These are phyloP conservation scores for Ustilago curta DNA, from an alignment of 1,284 basidiomycete species.

Conservation along the genomic window DNA sequence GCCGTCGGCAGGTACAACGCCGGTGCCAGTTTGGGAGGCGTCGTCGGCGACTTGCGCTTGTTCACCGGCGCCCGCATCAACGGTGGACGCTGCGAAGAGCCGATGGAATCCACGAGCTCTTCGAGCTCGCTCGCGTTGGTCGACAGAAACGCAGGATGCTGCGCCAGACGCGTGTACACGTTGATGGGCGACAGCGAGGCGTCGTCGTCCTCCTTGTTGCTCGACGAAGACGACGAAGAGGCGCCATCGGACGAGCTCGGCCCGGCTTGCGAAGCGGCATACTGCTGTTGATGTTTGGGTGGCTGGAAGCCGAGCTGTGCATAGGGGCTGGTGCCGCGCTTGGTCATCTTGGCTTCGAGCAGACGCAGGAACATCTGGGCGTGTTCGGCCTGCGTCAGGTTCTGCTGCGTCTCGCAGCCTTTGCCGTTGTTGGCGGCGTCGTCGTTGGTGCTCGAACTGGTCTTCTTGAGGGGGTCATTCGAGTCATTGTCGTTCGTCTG, in stretches of 20 bases:
- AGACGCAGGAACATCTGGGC: conserved; percentile 56
- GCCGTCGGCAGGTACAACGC: conserved; percentile 24
- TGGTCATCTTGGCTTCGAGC: conserved; percentile 54
- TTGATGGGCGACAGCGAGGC: conserved; percentile 55
- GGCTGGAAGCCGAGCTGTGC: conserved; percentile 60
- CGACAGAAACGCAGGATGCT: conserved; percentile 61
- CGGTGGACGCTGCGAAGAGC: conserved; percentile 17
- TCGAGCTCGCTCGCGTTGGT: conserved; percentile 60
- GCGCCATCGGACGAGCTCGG: conserved; percentile 34
- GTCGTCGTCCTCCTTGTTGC: conserved; percentile 24
- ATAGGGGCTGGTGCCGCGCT: conserved; percentile 45
- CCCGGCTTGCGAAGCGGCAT: conserved; percentile 22
- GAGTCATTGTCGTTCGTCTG: conserved; percentile 20
- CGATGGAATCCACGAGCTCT: conserved; percentile 59
- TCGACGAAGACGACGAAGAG: conserved; percentile 30
- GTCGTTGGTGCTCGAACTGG: background rate
- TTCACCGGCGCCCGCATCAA: conserved; percentile 30
- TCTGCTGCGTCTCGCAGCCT: conserved; percentile 23
- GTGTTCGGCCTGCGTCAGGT: conserved; percentile 48
- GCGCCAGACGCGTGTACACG: conserved; percentile 57
- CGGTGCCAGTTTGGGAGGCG: conserved; percentile 18
- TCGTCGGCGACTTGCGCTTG: conserved; percentile 24
- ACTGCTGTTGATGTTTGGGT: conserved; percentile 43
- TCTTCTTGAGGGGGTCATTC: conserved; percentile 21
- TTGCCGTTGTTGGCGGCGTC: conserved; percentile 34